These are phyloP conservation scores for Yamadazyma olivae DNA, from an alignment of 805 yeast genomes.

Conservation along the genomic window DNA sequence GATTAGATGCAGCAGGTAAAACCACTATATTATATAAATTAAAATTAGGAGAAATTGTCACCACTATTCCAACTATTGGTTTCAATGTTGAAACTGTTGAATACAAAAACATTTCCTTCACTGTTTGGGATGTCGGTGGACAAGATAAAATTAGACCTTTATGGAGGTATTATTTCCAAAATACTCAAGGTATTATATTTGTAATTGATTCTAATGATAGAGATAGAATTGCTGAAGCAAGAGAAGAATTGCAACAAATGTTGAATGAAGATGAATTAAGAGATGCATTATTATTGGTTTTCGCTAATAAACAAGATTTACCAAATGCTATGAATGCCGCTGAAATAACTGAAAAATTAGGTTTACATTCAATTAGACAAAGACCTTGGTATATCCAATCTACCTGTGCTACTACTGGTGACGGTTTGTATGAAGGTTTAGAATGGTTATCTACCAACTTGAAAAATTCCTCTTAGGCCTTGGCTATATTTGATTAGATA, in stretches of 20 bases:
- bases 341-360: slow-evolving; percentile 95
- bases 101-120: slow-evolving; percentile 93
- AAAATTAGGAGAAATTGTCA: slow-evolving; percentile 93
- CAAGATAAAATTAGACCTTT: slow-evolving; percentile 98
- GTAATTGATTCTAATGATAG: slow-evolving; percentile 98
- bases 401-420: slow-evolving; percentile 99
- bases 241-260: slow-evolving; percentile 98
- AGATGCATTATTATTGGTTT: slow-evolving; percentile 91
- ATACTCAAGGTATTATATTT: slow-evolving; percentile 97
- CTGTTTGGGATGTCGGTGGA: slow-evolving; percentile 99
- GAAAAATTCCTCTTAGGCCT: slow-evolving; percentile 43
- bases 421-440: slow-evolving; percentile 96
- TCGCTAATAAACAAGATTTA: slow-evolving; percentile 98
- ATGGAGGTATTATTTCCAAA: slow-evolving; percentile 99
- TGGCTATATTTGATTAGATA: no score
- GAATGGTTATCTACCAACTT: slow-evolving; percentile 94
- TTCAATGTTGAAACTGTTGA: slow-evolving; percentile 97
- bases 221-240: slow-evolving; percentile 96
- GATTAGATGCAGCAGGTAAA: slow-evolving; percentile 98
- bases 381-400: slow-evolving; percentile 99
- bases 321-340: slow-evolving; percentile 99
- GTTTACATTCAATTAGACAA: slow-evolving; percentile 95
- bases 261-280: slow-evolving; percentile 97
- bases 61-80: slow-evolving; percentile 96
- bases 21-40: slow-evolving; percentile 94